A percentile compares a stretch with the other conserved stretches of the same genome.
Conservation (phyloP, 2,329 filamentous ascomycete genomes). For the Grosmannia penicillata region DNA sequence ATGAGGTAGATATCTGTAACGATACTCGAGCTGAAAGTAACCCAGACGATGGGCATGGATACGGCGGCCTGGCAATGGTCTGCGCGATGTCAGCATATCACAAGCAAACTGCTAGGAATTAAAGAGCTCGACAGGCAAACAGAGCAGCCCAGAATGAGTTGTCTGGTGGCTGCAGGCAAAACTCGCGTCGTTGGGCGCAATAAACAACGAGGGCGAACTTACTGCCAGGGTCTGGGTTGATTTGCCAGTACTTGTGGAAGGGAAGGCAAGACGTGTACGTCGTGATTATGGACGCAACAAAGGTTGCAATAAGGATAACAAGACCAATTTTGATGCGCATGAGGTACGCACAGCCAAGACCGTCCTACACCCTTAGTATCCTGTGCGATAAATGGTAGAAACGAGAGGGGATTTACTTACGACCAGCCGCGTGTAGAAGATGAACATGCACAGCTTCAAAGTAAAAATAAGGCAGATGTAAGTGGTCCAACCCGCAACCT, state of each 20-base stretch:
- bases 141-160: too few species aligned
- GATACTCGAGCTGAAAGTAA: slow-evolving; percentile 33
- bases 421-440: slow-evolving; percentile 38
- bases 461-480: slow-evolving; percentile 37
- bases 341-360: slow-evolving; percentile 2
- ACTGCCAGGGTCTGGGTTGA: slow-evolving; percentile 11
- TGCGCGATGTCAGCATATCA: slow-evolving; percentile 22
- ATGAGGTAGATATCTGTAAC: slow-evolving; percentile 39
- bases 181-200: not conserved
- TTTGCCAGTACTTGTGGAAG: slow-evolving; percentile 9
- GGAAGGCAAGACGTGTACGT: slow-evolving; percentile 5
- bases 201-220: not conserved
- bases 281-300: slow-evolving; percentile 1
- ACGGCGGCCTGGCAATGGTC: slow-evolving; percentile 30
- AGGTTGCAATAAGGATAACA: not conserved
- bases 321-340: slow-evolving; percentile 6
- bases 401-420: slow-evolving; percentile 9
- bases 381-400: not conserved
- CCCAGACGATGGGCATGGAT: slow-evolving; percentile 19
- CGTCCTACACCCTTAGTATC: not conserved
- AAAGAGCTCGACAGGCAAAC: too few species aligned
- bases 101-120: too few species aligned
- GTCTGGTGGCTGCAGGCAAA: too few species aligned
- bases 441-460: slow-evolving; percentile 36
- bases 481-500: slow-evolving; percentile 36